Evolutionary conservation across 2,329 filamentous ascomycete genomes (phyloP).

Genomic region (Tetracladium maxilliforme): DNA sequence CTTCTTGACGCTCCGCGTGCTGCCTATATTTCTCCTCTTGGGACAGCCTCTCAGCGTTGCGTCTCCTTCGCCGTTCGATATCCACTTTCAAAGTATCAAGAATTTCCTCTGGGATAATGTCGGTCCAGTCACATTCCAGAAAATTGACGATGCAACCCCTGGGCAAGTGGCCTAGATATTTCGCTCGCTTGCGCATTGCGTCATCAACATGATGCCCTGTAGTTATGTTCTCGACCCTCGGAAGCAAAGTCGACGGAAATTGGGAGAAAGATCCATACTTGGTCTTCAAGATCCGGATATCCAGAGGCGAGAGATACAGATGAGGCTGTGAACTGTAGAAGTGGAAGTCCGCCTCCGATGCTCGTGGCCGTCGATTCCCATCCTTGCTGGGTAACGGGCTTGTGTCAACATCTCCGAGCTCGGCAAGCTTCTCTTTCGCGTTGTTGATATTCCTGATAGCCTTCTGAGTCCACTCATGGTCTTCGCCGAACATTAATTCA

Average conservation of each 20-base stretch:
- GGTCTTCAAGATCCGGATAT: conserved; percentile 58
- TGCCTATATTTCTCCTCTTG: conserved; percentile 57
- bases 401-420: conserved; percentile 37
- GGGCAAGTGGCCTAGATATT: conserved; percentile 56
- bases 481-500: conserved; percentile 80
- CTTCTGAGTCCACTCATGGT: conserved; percentile 82
- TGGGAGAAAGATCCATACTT: conserved; percentile 53
- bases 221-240: conserved; percentile 56
- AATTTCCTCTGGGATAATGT: conserved; percentile 46
- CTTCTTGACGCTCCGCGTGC: conserved; percentile 52
- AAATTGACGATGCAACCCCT: conserved; percentile 61
- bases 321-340: conserved; percentile 62
- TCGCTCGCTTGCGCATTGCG: conserved; percentile 52
- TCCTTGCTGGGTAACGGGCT: not conserved
- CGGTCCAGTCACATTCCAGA: conserved; percentile 63
- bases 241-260: conserved; percentile 56
- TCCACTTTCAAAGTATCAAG: conserved; percentile 47
- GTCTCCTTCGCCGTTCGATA: conserved; percentile 46
- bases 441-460: conserved; percentile 62
- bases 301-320: conserved; percentile 57
- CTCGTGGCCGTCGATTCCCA: not conserved
- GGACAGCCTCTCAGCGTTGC: conserved; percentile 51
- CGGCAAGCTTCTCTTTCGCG: conserved; percentile 59
- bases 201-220: conserved; percentile 60
- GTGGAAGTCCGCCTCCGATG: conserved; percentile 33